phyloP scores from a whole-genome alignment of 2,329 filamentous ascomycete species.

The Penicillium sp. region DNA sequence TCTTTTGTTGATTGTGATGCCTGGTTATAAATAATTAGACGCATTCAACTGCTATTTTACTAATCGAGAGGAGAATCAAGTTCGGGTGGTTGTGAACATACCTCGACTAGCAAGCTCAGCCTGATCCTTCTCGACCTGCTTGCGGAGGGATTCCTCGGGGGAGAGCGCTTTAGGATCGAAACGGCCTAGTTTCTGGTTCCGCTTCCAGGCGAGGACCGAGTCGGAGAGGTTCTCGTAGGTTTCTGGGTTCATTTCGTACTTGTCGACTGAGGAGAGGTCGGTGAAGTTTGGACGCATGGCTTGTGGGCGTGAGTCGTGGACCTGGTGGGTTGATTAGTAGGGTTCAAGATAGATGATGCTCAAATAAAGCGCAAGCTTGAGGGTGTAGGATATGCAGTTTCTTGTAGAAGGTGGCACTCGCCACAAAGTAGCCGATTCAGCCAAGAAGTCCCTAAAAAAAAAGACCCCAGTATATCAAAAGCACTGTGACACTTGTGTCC shows the following conservation, averaged over 20 bases:
- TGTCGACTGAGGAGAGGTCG: slow-evolving; percentile 80
- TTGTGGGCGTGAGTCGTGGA: slow-evolving; percentile 78
- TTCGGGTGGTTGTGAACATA: slow-evolving; percentile 43
- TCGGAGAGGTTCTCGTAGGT: slow-evolving; percentile 87
- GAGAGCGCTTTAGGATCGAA: slow-evolving; percentile 86
- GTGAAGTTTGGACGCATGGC: slow-evolving; percentile 78
- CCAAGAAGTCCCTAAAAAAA: neutral
- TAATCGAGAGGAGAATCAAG: neutral
- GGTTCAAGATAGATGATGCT: neutral
- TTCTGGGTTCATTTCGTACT: slow-evolving; percentile 84
- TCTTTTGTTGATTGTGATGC: slow-evolving; percentile 51
- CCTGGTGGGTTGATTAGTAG: slow-evolving; percentile 57
- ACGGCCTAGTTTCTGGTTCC: slow-evolving; percentile 89
- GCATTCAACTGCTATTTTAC: neutral
- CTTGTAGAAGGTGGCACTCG: neutral
- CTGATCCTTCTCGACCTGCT: slow-evolving; percentile 64
- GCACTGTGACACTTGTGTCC: neutral
- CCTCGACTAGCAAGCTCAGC: slow-evolving; percentile 71
- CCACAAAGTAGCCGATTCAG: neutral
- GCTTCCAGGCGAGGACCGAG: slow-evolving; percentile 95
- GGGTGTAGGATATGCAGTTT: neutral
- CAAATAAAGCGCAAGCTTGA: neutral
- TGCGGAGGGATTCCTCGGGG: slow-evolving; percentile 73
- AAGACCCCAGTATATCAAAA: neutral
- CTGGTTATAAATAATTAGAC: slow-evolving; percentile 31